Evolutionary conservation across 495 filamentous ascomycete species (phyloP).

Genomic region (Tuber umbilicatum): DNA sequence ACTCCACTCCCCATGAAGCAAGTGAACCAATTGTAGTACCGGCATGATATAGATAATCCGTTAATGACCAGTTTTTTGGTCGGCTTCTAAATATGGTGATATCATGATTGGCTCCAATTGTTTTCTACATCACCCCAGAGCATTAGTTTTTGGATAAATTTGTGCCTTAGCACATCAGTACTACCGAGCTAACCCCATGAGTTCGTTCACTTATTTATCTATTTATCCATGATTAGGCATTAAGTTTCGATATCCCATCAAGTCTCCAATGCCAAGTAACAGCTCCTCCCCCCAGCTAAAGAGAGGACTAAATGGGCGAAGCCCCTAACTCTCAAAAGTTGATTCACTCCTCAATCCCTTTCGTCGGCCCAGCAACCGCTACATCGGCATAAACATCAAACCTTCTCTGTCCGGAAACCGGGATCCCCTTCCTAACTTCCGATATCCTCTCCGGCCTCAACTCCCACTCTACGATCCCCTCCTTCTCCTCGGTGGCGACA

Average conservation of each 20-base stretch:
- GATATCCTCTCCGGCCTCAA: conserved; percentile 65
- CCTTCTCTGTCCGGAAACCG: conserved; percentile 73
- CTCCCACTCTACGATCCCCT: conserved; percentile 63
- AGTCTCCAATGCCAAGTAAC: neutral
- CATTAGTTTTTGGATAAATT: neutral
- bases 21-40: neutral
- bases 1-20: neutral
- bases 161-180: neutral
- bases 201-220: neutral
- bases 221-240: neutral
- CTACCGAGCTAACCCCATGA: neutral
- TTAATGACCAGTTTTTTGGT: neutral
- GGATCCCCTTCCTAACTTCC: conserved; percentile 74
- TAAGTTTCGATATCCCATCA: neutral
- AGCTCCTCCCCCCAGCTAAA: neutral
- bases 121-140: neutral
- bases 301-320: neutral
- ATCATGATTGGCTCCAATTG: neutral
- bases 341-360: conserved; percentile 5
- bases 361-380: conserved; percentile 46
- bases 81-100: neutral
- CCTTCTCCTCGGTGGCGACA: conserved; percentile 63
- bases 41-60: too few relatives aligned
- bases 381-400: conserved; percentile 97
- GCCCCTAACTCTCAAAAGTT: neutral